Conservation (phyloP, 257 asterid genomes). For the Solanum appendiculatum region DNA sequence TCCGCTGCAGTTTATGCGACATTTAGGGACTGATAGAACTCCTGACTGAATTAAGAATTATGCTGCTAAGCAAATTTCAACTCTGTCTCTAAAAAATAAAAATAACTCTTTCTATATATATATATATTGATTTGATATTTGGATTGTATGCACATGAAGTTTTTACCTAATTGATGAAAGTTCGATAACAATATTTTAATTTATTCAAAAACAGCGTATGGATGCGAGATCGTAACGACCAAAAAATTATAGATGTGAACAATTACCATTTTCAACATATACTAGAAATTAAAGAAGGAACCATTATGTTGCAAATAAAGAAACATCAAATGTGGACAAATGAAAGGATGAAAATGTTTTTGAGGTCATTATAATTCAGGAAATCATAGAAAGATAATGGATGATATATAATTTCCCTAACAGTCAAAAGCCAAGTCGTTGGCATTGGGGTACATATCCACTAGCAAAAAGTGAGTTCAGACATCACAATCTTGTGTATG, state of each 20-base stretch:
- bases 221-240: no score
- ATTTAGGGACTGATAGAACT: no score
- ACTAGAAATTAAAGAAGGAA: background rate
- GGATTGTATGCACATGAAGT: no score
- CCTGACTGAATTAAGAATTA: no score
- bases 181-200: background rate
- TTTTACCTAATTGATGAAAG: no score
- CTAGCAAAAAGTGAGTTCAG: background rate
- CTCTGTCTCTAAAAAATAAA: no score
- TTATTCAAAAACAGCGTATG: background rate
- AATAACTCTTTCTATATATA: no score
- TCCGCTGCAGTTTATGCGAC: no score
- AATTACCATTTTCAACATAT: background rate
- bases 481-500: background rate
- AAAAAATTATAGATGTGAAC: background rate
- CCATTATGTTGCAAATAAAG: background rate
- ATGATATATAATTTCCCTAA: background rate
- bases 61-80: no score
- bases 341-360: background rate
- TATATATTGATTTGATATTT: no score
- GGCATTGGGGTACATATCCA: background rate
- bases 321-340: background rate
- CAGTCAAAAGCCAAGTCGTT: background rate
- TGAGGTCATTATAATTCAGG: background rate
- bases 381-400: background rate